Percentiles rank a stretch among this genome's conserved stretches.
These are phyloP conservation scores for Syzygium oleosum DNA, from an alignment of 345 rosid species.

Conservation along the genomic window DNA sequence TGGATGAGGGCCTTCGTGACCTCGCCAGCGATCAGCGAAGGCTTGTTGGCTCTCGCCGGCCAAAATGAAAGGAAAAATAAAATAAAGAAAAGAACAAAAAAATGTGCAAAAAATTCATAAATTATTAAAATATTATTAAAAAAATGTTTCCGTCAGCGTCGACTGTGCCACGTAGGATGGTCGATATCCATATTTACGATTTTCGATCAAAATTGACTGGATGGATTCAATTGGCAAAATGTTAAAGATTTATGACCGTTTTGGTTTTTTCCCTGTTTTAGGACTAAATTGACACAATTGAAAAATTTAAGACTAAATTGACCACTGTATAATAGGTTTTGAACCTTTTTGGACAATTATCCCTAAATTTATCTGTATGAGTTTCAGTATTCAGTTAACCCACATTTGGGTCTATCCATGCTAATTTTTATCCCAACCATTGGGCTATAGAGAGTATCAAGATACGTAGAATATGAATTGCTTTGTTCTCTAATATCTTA, in stretches of 20 bases:
- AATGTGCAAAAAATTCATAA: not conserved
- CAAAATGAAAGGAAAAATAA: no score
- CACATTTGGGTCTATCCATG: not conserved
- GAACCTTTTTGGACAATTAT: not conserved
- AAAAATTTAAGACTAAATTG: accelerated
- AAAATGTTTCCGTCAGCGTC: no score
- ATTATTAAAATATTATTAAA: no score
- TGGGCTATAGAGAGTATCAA: not conserved
- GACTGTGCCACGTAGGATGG: accelerated
- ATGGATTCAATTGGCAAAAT: accelerated
- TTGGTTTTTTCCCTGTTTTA: no score
- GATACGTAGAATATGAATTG: not conserved
- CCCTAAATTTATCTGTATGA: not conserved
- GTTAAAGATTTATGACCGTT: accelerated
- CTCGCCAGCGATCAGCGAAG: no score
- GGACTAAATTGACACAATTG: accelerated
- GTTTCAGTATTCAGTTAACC: not conserved
- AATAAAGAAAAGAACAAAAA: no score
- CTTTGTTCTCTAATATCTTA: not conserved
- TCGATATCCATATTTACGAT: accelerated
- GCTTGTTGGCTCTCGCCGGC: no score
- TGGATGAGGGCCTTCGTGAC: no score
- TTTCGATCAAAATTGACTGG: no score
- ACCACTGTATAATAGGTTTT: accelerated
- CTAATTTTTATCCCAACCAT: not conserved